Base-by-base conservation (phyloP, 257 asterid species). In the Dorcoceras hygrometricum region DNA sequence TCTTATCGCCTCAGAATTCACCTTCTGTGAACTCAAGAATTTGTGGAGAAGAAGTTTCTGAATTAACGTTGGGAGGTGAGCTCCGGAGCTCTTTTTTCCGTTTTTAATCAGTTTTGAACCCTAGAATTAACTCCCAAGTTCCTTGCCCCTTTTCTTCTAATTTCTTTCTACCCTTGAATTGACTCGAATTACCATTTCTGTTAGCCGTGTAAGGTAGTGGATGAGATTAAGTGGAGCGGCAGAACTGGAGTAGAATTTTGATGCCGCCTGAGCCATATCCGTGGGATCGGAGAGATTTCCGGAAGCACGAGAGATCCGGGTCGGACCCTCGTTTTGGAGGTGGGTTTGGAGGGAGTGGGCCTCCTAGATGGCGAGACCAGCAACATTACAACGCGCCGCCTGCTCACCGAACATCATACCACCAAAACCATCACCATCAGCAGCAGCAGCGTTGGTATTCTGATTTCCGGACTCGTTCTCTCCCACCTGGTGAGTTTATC, bases 251-350 rank as follows among this genome's bases (percentile, higher is more conserved):
- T 62, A 56, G 63, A 48, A 55, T 67, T 87, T 87, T 46, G 85
- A 90, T 93, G 97, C 94, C 96, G 84, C 88, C 96, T 71, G 98
- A 93, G 86, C 91, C 89, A 73, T 79, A 83, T 82, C 86, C 90
- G 18, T 87, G 97, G 97, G 98, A 93, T 86, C 96, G 97, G 86
- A 90, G 89, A 79, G 98, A 89, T 75, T 85, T 87, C 72, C 86
- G 96, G 71, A 87, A 83, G 86, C 89, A 86, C 87, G 95, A 89
- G 70, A 87, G 98, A 80, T 83, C 95, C 75, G 89, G 66, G 56
- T 72, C 72, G 22, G 83, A 79, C 78, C 57, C 81, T n/a, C 87
- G 82, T 58, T 79, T 76, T 46, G 81, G 84, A 51, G 88, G 83
- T 53, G 90, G 79, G 39, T 76, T 65, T 36, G 76, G 78, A 32